Conservation (phyloP, 1,284 basidiomycete genomes). For the Ganoderma sinense region DNA sequence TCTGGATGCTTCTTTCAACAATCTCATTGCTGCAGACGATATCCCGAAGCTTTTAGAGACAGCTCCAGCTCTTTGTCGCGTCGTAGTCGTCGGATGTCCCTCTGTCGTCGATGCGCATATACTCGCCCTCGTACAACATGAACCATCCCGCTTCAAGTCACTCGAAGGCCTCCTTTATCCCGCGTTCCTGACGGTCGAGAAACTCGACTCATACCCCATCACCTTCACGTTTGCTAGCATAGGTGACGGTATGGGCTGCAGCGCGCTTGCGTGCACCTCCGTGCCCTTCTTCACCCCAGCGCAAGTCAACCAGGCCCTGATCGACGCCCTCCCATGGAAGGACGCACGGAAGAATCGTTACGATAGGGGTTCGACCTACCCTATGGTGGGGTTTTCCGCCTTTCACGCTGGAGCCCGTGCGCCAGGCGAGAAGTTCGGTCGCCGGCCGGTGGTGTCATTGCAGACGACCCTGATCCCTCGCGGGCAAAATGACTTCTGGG, state of each 20-base stretch:
- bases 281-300: slow-evolving; percentile 16
- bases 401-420: slow-evolving; percentile 1
- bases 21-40: slow-evolving; percentile 27
- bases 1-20: slow-evolving; percentile 38
- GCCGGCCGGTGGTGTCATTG: slow-evolving; percentile 9
- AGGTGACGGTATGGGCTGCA: not conserved
- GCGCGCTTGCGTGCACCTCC: not conserved
- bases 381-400: not conserved
- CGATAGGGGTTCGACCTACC: not conserved
- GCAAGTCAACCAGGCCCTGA: slow-evolving; percentile 10
- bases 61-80: slow-evolving; percentile 32
- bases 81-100: slow-evolving; percentile 38
- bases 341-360: not conserved
- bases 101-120: slow-evolving; percentile 35
- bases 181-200: slow-evolving; percentile 19
- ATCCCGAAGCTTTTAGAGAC: slow-evolving; percentile 31
- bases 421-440: not conserved
- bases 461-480: not conserved
- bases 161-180: slow-evolving; percentile 42
- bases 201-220: slow-evolving; percentile 2
- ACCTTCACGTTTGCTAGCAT: slow-evolving; percentile 16
- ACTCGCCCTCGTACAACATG: slow-evolving; percentile 25
- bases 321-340: slow-evolving; percentile 12
- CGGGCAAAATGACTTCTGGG: slow-evolving; percentile 11
- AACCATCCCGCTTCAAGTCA: slow-evolving; percentile 35